These are phyloP conservation scores for Trypanosoma mega DNA, from an alignment of 208 protist species.

Conservation along the genomic window DNA sequence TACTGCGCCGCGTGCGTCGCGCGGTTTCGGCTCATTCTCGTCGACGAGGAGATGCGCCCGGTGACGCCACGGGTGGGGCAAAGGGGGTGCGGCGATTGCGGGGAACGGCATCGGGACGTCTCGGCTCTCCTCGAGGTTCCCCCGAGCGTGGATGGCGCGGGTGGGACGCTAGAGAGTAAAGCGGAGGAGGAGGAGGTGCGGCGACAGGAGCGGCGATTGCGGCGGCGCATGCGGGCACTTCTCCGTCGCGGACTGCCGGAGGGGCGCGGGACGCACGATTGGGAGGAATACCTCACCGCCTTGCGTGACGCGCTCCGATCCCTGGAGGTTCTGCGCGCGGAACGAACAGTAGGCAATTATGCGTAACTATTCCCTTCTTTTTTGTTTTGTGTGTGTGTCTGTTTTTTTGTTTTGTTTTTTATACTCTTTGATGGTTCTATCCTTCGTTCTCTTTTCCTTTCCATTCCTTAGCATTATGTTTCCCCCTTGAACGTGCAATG, in stretches of 20 bases:
- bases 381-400: not conserved
- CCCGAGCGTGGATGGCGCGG: not conserved
- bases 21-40: slow-evolving; percentile 71
- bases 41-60: slow-evolving; percentile 60
- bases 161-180: not conserved
- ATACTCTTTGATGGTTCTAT: slow-evolving; percentile 3
- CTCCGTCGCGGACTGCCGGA: slow-evolving; percentile 50
- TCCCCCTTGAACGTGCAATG: not conserved
- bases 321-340: slow-evolving; percentile 25
- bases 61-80: slow-evolving; percentile 30
- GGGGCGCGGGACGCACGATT: slow-evolving; percentile 35
- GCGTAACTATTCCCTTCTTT: not conserved
- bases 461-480: slow-evolving; percentile 1
- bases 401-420: slow-evolving; percentile 1
- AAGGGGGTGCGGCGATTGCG: slow-evolving; percentile 43
- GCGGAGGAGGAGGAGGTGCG: slow-evolving; percentile 22
- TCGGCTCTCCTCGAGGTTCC: no score
- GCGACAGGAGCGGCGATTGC: slow-evolving; percentile 46
- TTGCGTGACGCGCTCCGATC: slow-evolving; percentile 42
- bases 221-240: slow-evolving; percentile 52
- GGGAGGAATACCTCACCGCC: slow-evolving; percentile 41
- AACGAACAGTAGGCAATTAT: not conserved
- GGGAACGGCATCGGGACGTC: no score
- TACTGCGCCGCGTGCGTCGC: slow-evolving; percentile 77
- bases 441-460: slow-evolving; percentile 7